These are phyloP conservation scores for Domatiomyces globalis DNA, from an alignment of 2,329 filamentous ascomycete genomes.

Conservation along the genomic window DNA sequence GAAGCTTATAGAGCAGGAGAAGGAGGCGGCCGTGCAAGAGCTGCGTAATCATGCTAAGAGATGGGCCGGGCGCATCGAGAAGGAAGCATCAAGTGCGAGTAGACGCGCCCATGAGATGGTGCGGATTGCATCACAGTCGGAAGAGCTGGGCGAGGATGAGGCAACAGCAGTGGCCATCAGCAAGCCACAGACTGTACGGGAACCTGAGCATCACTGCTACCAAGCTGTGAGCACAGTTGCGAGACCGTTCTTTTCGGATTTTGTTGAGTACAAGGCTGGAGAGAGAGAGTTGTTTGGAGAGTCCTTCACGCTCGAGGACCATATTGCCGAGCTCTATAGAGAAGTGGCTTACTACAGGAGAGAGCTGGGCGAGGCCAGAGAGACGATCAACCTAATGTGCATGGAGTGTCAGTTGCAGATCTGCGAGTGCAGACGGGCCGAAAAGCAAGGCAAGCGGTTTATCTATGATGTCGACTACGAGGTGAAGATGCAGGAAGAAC, in stretches of 20 bases:
- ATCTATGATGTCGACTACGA: slow-evolving; percentile 27
- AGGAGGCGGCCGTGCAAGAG: slow-evolving; percentile 3
- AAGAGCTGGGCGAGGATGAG: neutral
- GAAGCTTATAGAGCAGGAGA: slow-evolving; percentile 26
- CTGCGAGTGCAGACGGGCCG: slow-evolving; percentile 35
- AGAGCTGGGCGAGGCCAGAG: slow-evolving; percentile 34
- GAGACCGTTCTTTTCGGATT: neutral
- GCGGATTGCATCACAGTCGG: neutral
- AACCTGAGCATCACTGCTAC: neutral
- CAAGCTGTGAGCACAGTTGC: neutral
- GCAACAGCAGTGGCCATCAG: neutral
- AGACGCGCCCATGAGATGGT: neutral
- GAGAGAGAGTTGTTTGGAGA: slow-evolving; percentile 11
- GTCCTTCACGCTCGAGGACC: slow-evolving; percentile 22
- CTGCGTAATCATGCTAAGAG: neutral
- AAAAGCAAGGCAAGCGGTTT: slow-evolving; percentile 27
- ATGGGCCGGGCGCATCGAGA: neutral
- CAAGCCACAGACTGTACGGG: neutral
- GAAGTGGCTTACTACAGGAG: slow-evolving; percentile 40
- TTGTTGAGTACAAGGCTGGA: neutral
- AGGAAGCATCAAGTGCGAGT: neutral
- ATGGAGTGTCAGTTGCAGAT: slow-evolving; percentile 36
- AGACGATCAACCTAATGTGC: slow-evolving; percentile 39
- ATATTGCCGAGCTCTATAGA: slow-evolving; percentile 32
- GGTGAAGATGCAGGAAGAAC: slow-evolving; percentile 7